Evolutionary conservation across 106 monocot genomes (phyloP), one percentile per base, ranked within the genome.

Genomic region (Agapanthus africanus): DNA sequence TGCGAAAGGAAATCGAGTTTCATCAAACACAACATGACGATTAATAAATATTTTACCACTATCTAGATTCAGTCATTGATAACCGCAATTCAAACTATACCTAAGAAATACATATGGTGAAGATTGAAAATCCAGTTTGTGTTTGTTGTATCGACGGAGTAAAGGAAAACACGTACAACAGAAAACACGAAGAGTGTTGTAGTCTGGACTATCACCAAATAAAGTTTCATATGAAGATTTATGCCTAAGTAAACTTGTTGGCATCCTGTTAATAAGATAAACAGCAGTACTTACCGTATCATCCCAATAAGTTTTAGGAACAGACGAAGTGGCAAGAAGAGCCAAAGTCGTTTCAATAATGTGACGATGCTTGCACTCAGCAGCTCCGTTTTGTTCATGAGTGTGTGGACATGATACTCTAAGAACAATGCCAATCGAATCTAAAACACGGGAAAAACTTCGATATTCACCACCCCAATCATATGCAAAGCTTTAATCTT

Each of bases 151-250:
- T 4, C 8, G 52, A 23, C 52, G 52, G 11, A 54, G 19, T n/a
- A 54, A 54, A 54, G 52, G 52, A 23, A 54, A 54, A n/a, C 52
- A 54, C 4, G 52, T 23, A 54, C 11, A 54, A 7, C 19, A 4
- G 16, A 54, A 54, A 8, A 54, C 52, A 54, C 52, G 19, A 54
- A 54, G 52, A 54, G 4, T 11, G 4, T n/a, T 4, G 16, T 54
- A 54, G 5, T 54, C 19, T 7, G 52, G 52, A 7, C 4, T 54
- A 23, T 8, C 7, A 54, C 19, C 11, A 54, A 54, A 54, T 54
- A 54, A 54, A 54, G 22, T 23, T 54, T 54, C 52, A 54, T 54
- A 54, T 54, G 52, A 15, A 54, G 52, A 54, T n/a, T n/a, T 54
- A 54, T 54, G 4, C 4, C 16, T 4, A 54, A 54, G 52, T 7